A percentile compares a stretch with the other conserved stretches of the same genome.
phyloP scores from a whole-genome alignment of 192 early-diverging fungal genomes.

The Backusella tuberculispora region DNA sequence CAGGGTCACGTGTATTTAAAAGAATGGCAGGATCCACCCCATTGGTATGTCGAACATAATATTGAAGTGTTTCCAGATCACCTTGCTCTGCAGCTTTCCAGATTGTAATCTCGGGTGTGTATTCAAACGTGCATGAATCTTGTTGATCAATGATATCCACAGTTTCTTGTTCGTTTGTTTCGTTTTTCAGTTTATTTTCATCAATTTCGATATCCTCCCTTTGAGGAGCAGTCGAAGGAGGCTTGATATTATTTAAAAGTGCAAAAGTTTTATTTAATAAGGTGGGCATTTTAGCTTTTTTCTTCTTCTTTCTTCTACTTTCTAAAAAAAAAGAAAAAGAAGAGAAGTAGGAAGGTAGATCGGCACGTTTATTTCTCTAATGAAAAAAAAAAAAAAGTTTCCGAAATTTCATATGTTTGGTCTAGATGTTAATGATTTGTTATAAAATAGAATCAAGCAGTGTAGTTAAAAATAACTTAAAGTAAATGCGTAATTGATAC shows the following conservation, averaged over 20 bases:
- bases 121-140: neutral
- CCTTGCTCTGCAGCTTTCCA: slow-evolving; percentile 40
- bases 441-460: neutral
- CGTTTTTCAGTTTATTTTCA: neutral
- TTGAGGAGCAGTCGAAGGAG: slow-evolving; percentile 4
- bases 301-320: neutral
- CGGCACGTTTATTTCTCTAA: neutral
- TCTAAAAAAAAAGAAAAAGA: neutral
- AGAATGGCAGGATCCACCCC: slow-evolving; percentile 7
- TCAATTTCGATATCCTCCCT: neutral
- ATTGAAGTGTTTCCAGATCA: slow-evolving; percentile 29
- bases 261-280: slow-evolving; percentile 26
- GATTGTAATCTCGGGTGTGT: slow-evolving; percentile 22
- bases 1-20: slow-evolving; percentile 35
- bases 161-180: neutral
- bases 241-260: slow-evolving; percentile 22
- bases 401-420: slow-evolving; percentile 9
- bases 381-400: slow-evolving; percentile 17
- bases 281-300: slow-evolving; percentile 21
- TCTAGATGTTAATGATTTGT: neutral
- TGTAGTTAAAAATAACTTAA: neutral
- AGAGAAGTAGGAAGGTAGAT: neutral
- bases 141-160: neutral
- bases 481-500: too few species aligned
- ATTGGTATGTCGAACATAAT: slow-evolving; percentile 25